These are phyloP conservation scores for Suillus hirtellus DNA, from an alignment of 768 basidiomycete species.

Conservation along the genomic window DNA sequence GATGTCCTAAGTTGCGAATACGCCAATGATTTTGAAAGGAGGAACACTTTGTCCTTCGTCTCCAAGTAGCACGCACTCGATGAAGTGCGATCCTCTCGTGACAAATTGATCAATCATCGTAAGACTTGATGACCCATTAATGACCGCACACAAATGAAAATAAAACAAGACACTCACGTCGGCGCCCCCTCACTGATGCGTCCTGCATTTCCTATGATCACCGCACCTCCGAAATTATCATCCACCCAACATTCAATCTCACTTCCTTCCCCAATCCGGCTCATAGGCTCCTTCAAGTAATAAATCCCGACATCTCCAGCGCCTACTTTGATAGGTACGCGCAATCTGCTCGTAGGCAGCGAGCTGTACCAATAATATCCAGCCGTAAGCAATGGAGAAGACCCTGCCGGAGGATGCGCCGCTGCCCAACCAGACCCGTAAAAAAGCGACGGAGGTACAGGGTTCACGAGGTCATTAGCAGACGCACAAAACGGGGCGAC, in stretches of 20 bases:
- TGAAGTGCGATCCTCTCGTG: conserved; percentile 85
- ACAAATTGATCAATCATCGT: conserved; percentile 87
- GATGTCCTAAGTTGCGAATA: conserved; percentile 67
- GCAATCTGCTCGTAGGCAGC: conserved; percentile 75
- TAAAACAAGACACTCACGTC: conserved; percentile 50
- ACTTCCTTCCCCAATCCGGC: conserved; percentile 59
- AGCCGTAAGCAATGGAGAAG: conserved; percentile 51
- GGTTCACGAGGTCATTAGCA: conserved; percentile 98
- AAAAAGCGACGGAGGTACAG: conserved; percentile 91
- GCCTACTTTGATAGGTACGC: conserved; percentile 81
- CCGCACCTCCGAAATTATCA: conserved; percentile 83
- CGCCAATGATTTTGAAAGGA: conserved; percentile 87
- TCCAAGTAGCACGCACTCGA: conserved; percentile 87
- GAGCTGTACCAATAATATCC: conserved; percentile 94
- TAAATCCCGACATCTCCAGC: conserved; percentile 95
- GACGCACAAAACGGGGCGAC: conserved; percentile 89
- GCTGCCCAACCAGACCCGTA: conserved; percentile 91
- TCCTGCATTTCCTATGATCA: conserved; percentile 75
- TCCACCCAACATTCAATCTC: conserved; percentile 96
- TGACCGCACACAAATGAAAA: conserved; percentile 10
- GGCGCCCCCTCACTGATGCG: conserved; percentile 62
- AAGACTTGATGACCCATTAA: conserved; percentile 46
- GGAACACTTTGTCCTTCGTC: conserved; percentile 82
- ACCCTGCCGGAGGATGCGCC: conserved; percentile 61
- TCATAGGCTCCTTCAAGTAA: conserved; percentile 73